Evolutionary conservation across 441 rosid species (phyloP).

Genomic region (Adansonia grandidieri): DNA sequence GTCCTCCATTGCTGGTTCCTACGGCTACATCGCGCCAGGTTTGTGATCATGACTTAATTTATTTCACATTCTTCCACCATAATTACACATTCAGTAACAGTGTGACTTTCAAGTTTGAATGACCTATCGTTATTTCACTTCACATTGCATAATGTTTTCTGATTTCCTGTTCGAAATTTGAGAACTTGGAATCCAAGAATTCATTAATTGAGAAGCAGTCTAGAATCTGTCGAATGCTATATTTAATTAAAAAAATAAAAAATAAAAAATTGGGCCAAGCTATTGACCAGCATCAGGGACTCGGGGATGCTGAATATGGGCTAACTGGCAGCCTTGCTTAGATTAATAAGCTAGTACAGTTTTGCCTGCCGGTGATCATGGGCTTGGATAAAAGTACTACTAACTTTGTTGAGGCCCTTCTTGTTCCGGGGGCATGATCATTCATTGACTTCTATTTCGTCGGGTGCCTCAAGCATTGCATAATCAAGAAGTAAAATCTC

Average conservation of each 20-base stretch:
- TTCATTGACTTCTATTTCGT: background rate
- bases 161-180: background rate
- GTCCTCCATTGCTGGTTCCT: conserved; percentile 89
- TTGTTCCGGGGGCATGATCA: too few species aligned
- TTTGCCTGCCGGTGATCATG: background rate
- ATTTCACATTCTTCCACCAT: background rate
- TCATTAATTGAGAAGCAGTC: too few species aligned
- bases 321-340: background rate
- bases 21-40: conserved; percentile 99
- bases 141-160: background rate
- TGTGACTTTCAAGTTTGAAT: background rate
- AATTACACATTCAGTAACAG: background rate
- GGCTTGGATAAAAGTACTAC: background rate
- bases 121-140: background rate
- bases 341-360: background rate
- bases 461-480: background rate
- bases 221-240: too few species aligned
- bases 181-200: too few species aligned
- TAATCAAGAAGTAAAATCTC: background rate
- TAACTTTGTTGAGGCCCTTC: background rate
- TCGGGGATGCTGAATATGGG: too few species aligned
- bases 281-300: background rate
- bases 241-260: too few species aligned
- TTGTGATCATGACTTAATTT: background rate
- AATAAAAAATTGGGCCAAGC: background rate